A percentile compares a stretch with the other conserved stretches of the same genome.
Evolutionary conservation across 257 asterid species (phyloP).

Genomic region (Fraxinus excelsior): DNA sequence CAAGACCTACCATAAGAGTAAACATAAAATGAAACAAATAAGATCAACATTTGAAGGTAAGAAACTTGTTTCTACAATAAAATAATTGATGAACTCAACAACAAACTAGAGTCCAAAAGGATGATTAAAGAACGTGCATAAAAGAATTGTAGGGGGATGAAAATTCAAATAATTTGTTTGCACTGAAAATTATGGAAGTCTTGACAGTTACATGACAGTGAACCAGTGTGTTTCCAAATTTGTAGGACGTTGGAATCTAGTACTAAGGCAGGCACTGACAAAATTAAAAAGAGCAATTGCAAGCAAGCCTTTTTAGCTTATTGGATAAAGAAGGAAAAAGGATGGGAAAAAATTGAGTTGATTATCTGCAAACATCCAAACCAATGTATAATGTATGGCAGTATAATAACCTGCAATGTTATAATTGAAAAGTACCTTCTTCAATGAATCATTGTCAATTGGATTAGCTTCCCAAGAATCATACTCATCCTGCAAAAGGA

Average conservation of each 20-base stretch:
- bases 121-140: background rate
- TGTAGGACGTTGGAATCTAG: conserved; percentile 4
- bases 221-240: conserved; percentile 12
- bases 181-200: conserved; percentile 2
- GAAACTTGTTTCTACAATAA: conserved; percentile 14
- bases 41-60: conserved; percentile 13
- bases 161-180: conserved; percentile 21
- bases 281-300: background rate
- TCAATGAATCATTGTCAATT: conserved; percentile 41
- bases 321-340: conserved; percentile 13
- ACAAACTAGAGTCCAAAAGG: conserved; percentile 1
- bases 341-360: conserved; percentile 4
- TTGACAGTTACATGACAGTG: conserved; percentile 10
- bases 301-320: conserved; percentile 8
- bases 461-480: conserved; percentile 79
- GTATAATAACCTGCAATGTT: conserved; percentile 14
- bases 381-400: conserved; percentile 8
- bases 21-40: conserved; percentile 18
- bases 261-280: conserved; percentile 10
- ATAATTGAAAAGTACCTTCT: conserved; percentile 54
- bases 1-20: conserved; percentile 44
- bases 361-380: background rate
- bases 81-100: conserved; percentile 1
- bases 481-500: conserved; percentile 71
- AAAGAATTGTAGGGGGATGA: background rate